These are phyloP conservation scores for Fomes fomentarius DNA, from an alignment of 1,284 basidiomycete genomes.

Conservation along the genomic window DNA sequence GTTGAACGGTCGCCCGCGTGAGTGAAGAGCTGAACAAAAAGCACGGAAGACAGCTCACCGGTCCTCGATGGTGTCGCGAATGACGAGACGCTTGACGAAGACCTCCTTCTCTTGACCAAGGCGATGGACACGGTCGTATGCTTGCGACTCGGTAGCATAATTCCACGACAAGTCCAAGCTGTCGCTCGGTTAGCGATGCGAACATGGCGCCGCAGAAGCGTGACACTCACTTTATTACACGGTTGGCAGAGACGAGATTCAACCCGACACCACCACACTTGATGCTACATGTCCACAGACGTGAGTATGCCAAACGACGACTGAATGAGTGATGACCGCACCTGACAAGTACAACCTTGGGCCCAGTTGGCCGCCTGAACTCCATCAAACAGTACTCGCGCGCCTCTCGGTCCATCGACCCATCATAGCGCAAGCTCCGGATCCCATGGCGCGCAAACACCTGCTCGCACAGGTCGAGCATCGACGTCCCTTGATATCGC, in stretches of 20 bases:
- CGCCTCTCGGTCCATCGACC: slow-evolving; percentile 57
- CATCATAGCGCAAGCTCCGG: slow-evolving; percentile 63
- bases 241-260: slow-evolving; percentile 67
- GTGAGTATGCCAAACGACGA: slow-evolving; percentile 1
- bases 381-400: slow-evolving; percentile 51
- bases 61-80: slow-evolving; percentile 70
- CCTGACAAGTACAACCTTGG: slow-evolving; percentile 68
- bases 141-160: slow-evolving; percentile 64
- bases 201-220: not conserved
- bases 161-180: slow-evolving; percentile 78
- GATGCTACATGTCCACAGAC: slow-evolving; percentile 41
- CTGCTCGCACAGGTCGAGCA: slow-evolving; percentile 66
- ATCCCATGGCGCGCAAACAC: slow-evolving; percentile 61
- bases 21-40: not conserved
- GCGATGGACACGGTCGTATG: slow-evolving; percentile 71
- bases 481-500: slow-evolving; percentile 74
- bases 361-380: slow-evolving; percentile 58
- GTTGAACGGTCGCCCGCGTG: not conserved
- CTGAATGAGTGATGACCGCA: too few species aligned
- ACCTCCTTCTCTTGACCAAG: slow-evolving; percentile 73
- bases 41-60: slow-evolving; percentile 43
- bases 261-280: slow-evolving; percentile 72
- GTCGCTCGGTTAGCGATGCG: not conserved
- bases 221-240: slow-evolving; percentile 63
- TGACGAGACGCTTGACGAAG: slow-evolving; percentile 67